Conservation (phyloP, 192 early-diverging fungal genomes). For the Borealophlyctis nickersoniae region DNA sequence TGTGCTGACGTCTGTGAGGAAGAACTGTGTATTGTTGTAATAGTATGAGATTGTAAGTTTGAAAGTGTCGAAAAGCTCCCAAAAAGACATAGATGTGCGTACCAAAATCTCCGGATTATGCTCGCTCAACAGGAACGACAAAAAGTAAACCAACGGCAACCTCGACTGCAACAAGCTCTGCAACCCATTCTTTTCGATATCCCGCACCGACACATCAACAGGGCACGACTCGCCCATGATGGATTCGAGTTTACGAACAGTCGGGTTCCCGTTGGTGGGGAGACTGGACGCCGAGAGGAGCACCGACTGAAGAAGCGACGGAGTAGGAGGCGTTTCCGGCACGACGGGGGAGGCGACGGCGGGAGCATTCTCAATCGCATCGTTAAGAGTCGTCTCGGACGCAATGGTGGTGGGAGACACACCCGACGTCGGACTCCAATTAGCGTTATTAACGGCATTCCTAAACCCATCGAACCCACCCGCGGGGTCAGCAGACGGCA, state of each 20-base stretch:
- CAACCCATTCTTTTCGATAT: neutral
- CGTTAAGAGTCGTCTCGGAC: too few relatives aligned
- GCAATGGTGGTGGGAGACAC: too few relatives aligned
- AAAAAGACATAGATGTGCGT: neutral
- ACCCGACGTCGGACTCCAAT: too few relatives aligned
- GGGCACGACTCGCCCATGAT: neutral
- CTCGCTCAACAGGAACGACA: neutral
- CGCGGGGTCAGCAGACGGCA: too few relatives aligned
- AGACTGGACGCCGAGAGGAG: too few relatives aligned
- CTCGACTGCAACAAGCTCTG: neutral
- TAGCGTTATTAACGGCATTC: too few relatives aligned
- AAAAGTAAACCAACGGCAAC: neutral
- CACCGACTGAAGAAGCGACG: too few relatives aligned
- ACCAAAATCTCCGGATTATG: neutral
- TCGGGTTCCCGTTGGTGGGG: neutral
- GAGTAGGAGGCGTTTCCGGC: too few relatives aligned
- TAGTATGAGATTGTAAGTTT: neutral
- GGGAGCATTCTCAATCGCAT: too few relatives aligned
- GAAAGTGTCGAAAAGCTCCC: neutral
- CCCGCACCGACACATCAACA: neutral
- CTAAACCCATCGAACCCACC: too few relatives aligned
- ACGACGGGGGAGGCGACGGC: too few relatives aligned
- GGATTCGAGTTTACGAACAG: neutral
- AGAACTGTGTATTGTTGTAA: constrained; percentile 1
- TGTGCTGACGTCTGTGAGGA: neutral